phyloP scores from a whole-genome alignment of 306 rosid genomes.

The Sophora flavescens region DNA sequence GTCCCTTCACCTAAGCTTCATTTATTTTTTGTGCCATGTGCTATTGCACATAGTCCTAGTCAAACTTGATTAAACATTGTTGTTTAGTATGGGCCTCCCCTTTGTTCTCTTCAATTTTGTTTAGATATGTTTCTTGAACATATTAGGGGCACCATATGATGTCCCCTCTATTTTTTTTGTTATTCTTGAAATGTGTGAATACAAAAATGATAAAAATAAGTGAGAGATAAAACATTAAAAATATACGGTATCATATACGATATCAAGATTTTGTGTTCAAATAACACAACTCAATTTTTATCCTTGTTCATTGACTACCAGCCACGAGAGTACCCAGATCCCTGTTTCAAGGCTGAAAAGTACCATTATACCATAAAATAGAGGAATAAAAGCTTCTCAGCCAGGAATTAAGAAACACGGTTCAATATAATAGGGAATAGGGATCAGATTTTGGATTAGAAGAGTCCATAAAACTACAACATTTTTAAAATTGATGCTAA shows the following conservation, averaged over 20 bases:
- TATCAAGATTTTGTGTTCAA: too few relatives aligned
- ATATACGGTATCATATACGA: too few relatives aligned
- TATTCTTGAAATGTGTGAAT: too few relatives aligned
- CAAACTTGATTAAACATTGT: slow-evolving; percentile 46
- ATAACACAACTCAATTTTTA: too few relatives aligned
- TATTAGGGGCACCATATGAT: too few relatives aligned
- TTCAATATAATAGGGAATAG: not conserved
- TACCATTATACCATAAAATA: slow-evolving; percentile 18
- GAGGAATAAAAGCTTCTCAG: slow-evolving; percentile 34
- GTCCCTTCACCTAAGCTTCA: slow-evolving; percentile 42
- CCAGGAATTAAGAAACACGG: slow-evolving; percentile 34
- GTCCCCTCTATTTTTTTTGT: too few relatives aligned
- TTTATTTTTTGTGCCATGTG: slow-evolving; percentile 22
- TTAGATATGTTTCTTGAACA: too few relatives aligned
- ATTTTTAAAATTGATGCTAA: slow-evolving; percentile 46
- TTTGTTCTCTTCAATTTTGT: slow-evolving; percentile 16
- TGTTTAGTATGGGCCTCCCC: slow-evolving; percentile 34
- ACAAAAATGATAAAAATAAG: too few relatives aligned
- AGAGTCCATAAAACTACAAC: slow-evolving; percentile 8
- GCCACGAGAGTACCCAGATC: slow-evolving; percentile 43
- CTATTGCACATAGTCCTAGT: slow-evolving; percentile 3
- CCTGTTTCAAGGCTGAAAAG: slow-evolving; percentile 57
- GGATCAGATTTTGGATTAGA: slow-evolving; percentile 30
- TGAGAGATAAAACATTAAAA: too few relatives aligned
- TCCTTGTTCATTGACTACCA: slow-evolving; percentile 38